Evolutionary conservation across 768 basidiomycete genomes (phyloP).

Genomic region (Terana coerulea): DNA sequence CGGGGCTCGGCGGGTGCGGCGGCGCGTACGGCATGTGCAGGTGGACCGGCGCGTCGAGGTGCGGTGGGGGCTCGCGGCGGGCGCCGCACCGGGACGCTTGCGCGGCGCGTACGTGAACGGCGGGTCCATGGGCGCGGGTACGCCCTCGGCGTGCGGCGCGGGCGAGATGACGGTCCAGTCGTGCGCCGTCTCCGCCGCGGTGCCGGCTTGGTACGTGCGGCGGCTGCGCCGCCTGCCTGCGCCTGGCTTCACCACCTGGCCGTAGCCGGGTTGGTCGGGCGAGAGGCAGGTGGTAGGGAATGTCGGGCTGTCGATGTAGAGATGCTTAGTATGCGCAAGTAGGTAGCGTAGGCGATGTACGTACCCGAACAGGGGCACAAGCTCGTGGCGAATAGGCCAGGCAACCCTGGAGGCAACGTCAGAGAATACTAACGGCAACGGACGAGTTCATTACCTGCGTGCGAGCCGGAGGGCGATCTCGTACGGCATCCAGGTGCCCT

Average conservation of each 20-base stretch:
- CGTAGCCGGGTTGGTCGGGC: slow-evolving; percentile 83
- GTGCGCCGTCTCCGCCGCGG: slow-evolving; percentile 29
- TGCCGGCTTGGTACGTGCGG: slow-evolving; percentile 42
- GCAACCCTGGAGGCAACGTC: slow-evolving; percentile 59
- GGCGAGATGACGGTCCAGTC: slow-evolving; percentile 51
- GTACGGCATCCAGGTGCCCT: slow-evolving; percentile 94
- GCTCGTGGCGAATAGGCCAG: slow-evolving; percentile 82
- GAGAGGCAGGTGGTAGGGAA: slow-evolving; percentile 82
- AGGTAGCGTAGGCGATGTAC: slow-evolving; percentile 4
- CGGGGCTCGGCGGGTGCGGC: slow-evolving; percentile 13
- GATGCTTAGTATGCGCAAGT: slow-evolving; percentile 7
- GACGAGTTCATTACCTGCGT: slow-evolving; percentile 55
- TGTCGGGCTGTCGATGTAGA: slow-evolving; percentile 61
- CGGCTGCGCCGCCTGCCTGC: slow-evolving; percentile 60
- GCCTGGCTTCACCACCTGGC: slow-evolving; percentile 63
- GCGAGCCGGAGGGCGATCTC: slow-evolving; percentile 82
- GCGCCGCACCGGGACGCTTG: slow-evolving; percentile 17
- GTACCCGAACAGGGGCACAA: slow-evolving; percentile 86
- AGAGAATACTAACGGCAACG: slow-evolving; percentile 7
- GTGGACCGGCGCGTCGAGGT: slow-evolving; percentile 21
- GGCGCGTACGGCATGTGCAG: slow-evolving; percentile 23
- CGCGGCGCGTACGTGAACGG: slow-evolving; percentile 17
- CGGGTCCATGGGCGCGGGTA: background rate
- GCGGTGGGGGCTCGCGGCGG: background rate
- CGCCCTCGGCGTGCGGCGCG: slow-evolving; percentile 16